Percentiles rank a stretch among this genome's conserved stretches.
phyloP scores from a whole-genome alignment of 129 eudicot species.

The Scalesia atractyloides region DNA sequence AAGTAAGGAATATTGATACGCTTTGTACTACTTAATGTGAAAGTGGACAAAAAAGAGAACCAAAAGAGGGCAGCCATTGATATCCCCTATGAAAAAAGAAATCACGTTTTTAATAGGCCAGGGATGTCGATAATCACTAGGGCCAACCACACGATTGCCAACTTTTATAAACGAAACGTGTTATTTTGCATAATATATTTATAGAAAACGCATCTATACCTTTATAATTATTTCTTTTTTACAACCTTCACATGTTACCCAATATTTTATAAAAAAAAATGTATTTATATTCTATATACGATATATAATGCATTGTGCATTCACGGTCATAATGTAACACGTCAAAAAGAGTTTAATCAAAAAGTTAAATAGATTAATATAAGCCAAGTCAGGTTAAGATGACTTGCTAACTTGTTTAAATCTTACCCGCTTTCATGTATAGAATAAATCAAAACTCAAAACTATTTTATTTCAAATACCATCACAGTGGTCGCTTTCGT shows the following conservation, averaged over 20 bases:
- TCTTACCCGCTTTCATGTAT: no score
- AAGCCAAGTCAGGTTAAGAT: no score
- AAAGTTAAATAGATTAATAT: no score
- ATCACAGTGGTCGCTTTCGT: no score
- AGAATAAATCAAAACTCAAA: no score
- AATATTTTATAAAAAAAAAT: not conserved
- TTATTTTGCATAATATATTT: not conserved
- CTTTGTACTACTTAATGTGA: not conserved
- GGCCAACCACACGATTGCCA: conserved; percentile 10
- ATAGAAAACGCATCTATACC: not conserved
- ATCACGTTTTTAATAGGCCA: conserved; percentile 15
- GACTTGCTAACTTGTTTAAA: no score
- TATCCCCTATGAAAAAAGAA: not conserved
- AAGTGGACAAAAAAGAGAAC: conserved; percentile 14
- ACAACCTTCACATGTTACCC: not conserved
- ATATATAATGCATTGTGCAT: no score
- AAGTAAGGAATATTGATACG: no score
- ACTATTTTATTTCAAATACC: no score
- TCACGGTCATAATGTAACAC: no score
- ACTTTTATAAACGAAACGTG: not conserved
- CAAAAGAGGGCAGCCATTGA: conserved; percentile 5
- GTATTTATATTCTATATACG: no score
- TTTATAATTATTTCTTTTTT: not conserved
- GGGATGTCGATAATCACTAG: conserved; percentile 17
- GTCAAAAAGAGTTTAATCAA: no score